These are phyloP conservation scores for Scheffersomyces titani DNA, from an alignment of 1,139 yeast genomes.

Conservation along the genomic window DNA sequence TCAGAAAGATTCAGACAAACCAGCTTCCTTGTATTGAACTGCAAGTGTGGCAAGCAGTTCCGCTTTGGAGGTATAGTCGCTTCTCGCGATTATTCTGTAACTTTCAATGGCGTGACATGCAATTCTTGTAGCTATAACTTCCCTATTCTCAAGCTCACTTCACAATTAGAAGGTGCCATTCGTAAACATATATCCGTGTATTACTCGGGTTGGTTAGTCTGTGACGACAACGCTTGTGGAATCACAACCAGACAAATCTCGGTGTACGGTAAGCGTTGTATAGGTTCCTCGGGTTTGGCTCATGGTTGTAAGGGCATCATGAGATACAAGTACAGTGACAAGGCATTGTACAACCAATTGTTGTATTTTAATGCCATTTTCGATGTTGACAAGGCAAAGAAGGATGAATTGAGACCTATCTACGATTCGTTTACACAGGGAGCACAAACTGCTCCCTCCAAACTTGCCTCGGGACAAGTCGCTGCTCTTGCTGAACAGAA, in stretches of 20 bases:
- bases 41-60: conserved; percentile 65
- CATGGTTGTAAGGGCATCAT: conserved; percentile 83
- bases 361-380: conserved; percentile 77
- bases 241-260: conserved; percentile 80
- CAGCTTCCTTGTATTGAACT: conserved; percentile 54
- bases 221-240: conserved; percentile 87
- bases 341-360: conserved; percentile 82
- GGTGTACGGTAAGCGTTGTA: conserved; percentile 87
- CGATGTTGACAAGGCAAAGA: conserved; percentile 78
- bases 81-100: conserved; percentile 58
- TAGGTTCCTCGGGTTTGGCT: conserved; percentile 62
- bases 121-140: conserved; percentile 55
- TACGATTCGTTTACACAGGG: conserved; percentile 25
- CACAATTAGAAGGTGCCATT: conserved; percentile 73
- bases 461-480: conserved; percentile 57
- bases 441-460: conserved; percentile 34
- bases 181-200: conserved; percentile 72
- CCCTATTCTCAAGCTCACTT: conserved; percentile 54
- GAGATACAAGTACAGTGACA: conserved; percentile 76
- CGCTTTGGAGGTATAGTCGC: conserved; percentile 74
- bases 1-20: conserved; percentile 77
- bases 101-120: conserved; percentile 75
- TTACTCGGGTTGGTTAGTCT: conserved; percentile 81
- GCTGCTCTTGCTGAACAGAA: conserved; percentile 82
- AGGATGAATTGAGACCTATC: conserved; percentile 52